A percentile compares a stretch with the other conserved stretches of the same genome.
Evolutionary conservation across 2,329 filamentous ascomycete species (phyloP).

Genomic region (Zelopaecilomyces penicillatus): DNA sequence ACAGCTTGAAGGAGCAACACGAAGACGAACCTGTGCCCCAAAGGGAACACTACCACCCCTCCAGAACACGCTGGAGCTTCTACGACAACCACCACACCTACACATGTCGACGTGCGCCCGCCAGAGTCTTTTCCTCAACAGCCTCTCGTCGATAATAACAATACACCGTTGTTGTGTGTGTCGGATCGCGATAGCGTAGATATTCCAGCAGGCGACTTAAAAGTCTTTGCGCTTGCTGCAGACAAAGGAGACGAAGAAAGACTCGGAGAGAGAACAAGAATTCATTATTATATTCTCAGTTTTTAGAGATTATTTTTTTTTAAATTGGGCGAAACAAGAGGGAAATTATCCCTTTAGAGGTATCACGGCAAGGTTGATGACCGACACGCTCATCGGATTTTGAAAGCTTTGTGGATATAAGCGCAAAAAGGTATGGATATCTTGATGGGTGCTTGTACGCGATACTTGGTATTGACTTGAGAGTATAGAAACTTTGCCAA

Average conservation of each 20-base stretch:
- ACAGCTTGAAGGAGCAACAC: too few species aligned
- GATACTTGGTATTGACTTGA: too few species aligned
- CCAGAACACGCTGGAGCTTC: too few species aligned
- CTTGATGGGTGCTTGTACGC: too few species aligned
- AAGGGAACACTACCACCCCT: too few species aligned
- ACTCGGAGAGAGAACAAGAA: constrained; percentile 26
- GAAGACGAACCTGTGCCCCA: too few species aligned
- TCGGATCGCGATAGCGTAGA: constrained; percentile 30
- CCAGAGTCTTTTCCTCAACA: constrained; percentile 5
- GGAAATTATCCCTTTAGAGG: constrained; percentile 5
- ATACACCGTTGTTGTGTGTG: constrained; percentile 32
- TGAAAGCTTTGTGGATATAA: neutral
- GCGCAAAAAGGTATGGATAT: too few species aligned
- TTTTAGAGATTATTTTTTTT: neutral
- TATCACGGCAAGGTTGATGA: neutral
- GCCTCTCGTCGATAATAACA: constrained; percentile 18
- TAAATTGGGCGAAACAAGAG: neutral
- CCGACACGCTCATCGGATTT: constrained; percentile 3
- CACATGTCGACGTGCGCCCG: constrained; percentile 13
- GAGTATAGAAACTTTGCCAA: too few species aligned
- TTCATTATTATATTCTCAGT: constrained; percentile 1
- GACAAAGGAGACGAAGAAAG: constrained; percentile 44
- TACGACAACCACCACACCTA: too few species aligned
- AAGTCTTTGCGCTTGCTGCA: constrained; percentile 58
- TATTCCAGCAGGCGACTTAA: constrained; percentile 50